Base-by-base conservation (phyloP, 768 basidiomycete species). In the Termitomyces sp. region DNA sequence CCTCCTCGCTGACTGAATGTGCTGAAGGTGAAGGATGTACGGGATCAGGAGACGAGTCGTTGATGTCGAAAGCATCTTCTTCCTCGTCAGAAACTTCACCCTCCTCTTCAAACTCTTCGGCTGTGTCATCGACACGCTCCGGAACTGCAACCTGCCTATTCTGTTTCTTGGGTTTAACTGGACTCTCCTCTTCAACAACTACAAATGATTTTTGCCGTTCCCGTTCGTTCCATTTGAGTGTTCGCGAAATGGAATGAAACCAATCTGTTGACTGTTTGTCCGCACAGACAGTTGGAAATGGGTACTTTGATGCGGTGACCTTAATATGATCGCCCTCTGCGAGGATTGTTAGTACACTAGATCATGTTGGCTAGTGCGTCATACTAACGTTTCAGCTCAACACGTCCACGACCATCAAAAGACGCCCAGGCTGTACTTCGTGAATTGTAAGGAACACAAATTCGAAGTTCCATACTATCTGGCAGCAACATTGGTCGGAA, bases 301-400 rank as follows among this genome's bases (percentile, higher is more conserved):
- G 97, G 69, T 92, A 99, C 66, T 88, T 92, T 1, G 94, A 97
- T 0, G 97, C 96, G 1, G 90, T 94, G 55, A 99, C 87, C 73
- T 96, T 98, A 75, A 99, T 98, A 67, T 98, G 96, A 65, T 99
- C 97, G 41, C 97, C 97, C 87, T 98, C 95, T 98, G 74, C 32
- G 53, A 14, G 12, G 34, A 42, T 52, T 51, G 17, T 60, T 38
- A 37, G 57, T 57, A 51, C 51, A 3, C 5, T 8, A 50, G 48
- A 61, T 50, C 15, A 57, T 51, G 53, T 32, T 32, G 28, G 8
- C 41, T 30, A 9, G n/a, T 15, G 32, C 9, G n/a, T 19, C 17
- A 5, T 5, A 77, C 92, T 66, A 65, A 96, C 96, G 97, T 71
- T 90, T 90, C 22, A 98, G 76, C 71, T 99, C 97, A 12, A 99